These are phyloP conservation scores for Fusarium guadeloupense DNA, from an alignment of 2,329 filamentous ascomycete genomes.

Conservation along the genomic window DNA sequence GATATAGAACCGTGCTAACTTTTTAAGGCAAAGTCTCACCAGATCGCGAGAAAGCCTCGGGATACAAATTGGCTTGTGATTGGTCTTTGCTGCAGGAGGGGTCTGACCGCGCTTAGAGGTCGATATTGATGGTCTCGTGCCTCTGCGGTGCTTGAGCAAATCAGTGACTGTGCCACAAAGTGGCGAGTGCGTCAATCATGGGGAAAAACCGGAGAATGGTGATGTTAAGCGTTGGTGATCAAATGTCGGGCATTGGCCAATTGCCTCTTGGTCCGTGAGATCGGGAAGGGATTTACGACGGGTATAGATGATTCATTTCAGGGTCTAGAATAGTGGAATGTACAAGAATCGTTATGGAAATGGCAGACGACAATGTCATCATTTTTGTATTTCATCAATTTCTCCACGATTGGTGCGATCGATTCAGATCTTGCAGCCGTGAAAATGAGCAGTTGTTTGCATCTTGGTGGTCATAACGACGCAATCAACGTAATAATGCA, in stretches of 20 bases:
- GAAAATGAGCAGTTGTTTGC: slow-evolving; percentile 22
- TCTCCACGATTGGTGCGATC: too few species aligned
- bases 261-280: slow-evolving; percentile 8
- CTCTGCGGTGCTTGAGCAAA: neutral
- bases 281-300: slow-evolving; percentile 36
- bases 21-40: slow-evolving; percentile 7
- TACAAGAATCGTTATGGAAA: slow-evolving; percentile 24
- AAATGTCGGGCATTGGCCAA: slow-evolving; percentile 25
- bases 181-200: slow-evolving; percentile 40
- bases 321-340: slow-evolving; percentile 30
- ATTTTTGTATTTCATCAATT: neutral
- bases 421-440: slow-evolving; percentile 34
- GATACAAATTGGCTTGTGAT: slow-evolving; percentile 26
- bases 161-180: slow-evolving; percentile 38
- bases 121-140: slow-evolving; percentile 26
- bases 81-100: slow-evolving; percentile 42
- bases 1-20: slow-evolving; percentile 17
- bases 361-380: neutral
- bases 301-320: slow-evolving; percentile 17
- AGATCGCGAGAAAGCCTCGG: slow-evolving; percentile 46
- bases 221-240: slow-evolving; percentile 33
- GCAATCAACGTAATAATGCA: slow-evolving; percentile 18
- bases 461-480: slow-evolving; percentile 5
- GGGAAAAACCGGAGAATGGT: slow-evolving; percentile 37
- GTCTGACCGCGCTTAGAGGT: slow-evolving; percentile 9